A percentile compares a stretch with the other conserved stretches of the same genome.
Evolutionary conservation across 2,329 filamentous ascomycete species (phyloP).

Genomic region (Neofusicoccum kwambonambiense): DNA sequence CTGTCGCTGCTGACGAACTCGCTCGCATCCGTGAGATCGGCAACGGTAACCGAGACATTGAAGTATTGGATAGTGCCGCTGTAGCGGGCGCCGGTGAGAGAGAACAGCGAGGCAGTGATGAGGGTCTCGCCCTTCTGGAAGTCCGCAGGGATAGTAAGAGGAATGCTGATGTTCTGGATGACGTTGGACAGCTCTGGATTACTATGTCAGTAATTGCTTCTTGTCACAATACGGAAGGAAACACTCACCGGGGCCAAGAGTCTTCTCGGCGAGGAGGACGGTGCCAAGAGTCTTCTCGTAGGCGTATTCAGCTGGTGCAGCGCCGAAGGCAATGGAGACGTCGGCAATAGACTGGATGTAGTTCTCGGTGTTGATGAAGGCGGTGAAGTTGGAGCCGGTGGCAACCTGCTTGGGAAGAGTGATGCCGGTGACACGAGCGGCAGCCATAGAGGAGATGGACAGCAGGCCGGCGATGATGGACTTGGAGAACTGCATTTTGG

Average conservation of each 20-base stretch:
- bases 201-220: not conserved
- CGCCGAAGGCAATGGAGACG: conserved; percentile 47
- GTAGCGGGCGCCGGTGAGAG: conserved; percentile 10
- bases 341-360: conserved; percentile 48
- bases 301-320: conserved; percentile 24
- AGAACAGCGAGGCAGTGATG: conserved; percentile 27
- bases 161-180: conserved; percentile 26
- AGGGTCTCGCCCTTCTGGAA: conserved; percentile 24
- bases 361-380: conserved; percentile 41
- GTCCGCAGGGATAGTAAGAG: conserved; percentile 21
- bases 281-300: conserved; percentile 32
- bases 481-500: conserved; percentile 22
- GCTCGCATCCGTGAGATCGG: conserved; percentile 19
- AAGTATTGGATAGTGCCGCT: conserved; percentile 19
- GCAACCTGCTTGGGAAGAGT: conserved; percentile 44
- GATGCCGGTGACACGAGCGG: conserved; percentile 47
- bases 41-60: conserved; percentile 29
- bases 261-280: not conserved
- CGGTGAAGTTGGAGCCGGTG: conserved; percentile 38
- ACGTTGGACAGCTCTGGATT: conserved; percentile 22
- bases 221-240: not conserved
- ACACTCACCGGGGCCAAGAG: not conserved
- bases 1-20: not conserved
- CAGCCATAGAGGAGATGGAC: conserved; percentile 23
- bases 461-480: conserved; percentile 22